phyloP scores from a whole-genome alignment of 192 early-diverging fungal species.

The Coemansia sp. region DNA sequence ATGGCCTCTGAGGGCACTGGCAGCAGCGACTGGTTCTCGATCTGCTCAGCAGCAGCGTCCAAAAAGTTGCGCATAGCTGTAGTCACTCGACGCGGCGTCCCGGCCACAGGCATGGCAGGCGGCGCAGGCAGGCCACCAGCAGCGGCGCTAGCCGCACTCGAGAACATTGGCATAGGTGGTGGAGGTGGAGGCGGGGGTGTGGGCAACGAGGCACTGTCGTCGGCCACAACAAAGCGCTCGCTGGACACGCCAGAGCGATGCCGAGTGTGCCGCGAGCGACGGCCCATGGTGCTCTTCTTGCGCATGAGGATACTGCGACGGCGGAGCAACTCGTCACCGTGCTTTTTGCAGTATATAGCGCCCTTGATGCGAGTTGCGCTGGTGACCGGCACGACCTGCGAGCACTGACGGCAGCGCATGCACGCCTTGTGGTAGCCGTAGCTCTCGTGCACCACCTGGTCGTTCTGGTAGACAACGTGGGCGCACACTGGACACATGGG shows the following conservation, averaged over 20 bases:
- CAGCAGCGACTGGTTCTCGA: constrained; percentile 41
- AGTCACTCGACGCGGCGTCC: constrained; percentile 30
- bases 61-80: constrained; percentile 54
- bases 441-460: constrained; percentile 55
- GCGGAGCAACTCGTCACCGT: constrained; percentile 52
- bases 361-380: constrained; percentile 55
- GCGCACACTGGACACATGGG: constrained; percentile 54
- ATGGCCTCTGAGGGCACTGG: constrained; percentile 23
- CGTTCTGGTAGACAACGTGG: constrained; percentile 50
- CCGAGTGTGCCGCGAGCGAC: constrained; percentile 45
- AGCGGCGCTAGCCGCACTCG: constrained; percentile 2
- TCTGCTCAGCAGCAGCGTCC: constrained; percentile 55
- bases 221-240: constrained; percentile 20
- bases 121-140: constrained; percentile 10
- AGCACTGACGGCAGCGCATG: constrained; percentile 57
- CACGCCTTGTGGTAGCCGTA: constrained; percentile 59
- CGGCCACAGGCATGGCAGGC: background rate
- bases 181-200: constrained; percentile 39
- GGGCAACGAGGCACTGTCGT: background rate
- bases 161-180: constrained; percentile 42
- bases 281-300: constrained; percentile 59
- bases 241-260: constrained; percentile 28
- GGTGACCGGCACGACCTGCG: constrained; percentile 36
- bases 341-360: constrained; percentile 58
- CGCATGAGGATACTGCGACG: constrained; percentile 61